Evolutionary conservation across 768 basidiomycete genomes (phyloP).

Genomic region (Amanita rubescens): DNA sequence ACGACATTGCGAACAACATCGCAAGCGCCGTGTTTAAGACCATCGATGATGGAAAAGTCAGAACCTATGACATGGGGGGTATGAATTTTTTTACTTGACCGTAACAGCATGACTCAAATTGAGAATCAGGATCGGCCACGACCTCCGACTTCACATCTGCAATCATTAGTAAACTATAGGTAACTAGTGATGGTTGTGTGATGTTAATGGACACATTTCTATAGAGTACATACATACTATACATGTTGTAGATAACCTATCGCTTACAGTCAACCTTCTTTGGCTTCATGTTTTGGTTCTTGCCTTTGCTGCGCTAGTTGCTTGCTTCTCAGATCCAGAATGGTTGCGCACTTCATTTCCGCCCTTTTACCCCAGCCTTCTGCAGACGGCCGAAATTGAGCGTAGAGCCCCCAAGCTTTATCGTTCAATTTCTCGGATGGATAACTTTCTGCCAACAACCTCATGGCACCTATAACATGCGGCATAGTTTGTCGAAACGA

Average conservation of each 20-base stretch:
- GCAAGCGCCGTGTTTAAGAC: constrained; percentile 90
- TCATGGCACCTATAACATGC: constrained; percentile 69
- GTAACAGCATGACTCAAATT: constrained; percentile 5
- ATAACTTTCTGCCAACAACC: constrained; percentile 58
- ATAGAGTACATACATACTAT: background rate
- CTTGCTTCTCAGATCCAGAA: constrained; percentile 50
- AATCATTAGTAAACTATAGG: constrained; percentile 71
- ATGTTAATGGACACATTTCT: constrained; percentile 5
- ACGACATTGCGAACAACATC: constrained; percentile 89
- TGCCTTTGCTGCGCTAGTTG: background rate
- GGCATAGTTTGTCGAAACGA: constrained; percentile 77
- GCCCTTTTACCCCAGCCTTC: constrained; percentile 82
- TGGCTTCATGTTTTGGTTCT: background rate
- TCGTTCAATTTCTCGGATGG: constrained; percentile 49
- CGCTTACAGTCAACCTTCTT: background rate
- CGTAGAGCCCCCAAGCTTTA: constrained; percentile 73
- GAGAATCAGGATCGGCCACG: constrained; percentile 61
- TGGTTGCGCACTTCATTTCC: constrained; percentile 59
- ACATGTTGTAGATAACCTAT: background rate
- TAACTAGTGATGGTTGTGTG: constrained; percentile 10
- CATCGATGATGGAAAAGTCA: constrained; percentile 79
- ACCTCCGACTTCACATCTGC: constrained; percentile 95
- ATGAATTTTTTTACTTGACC: constrained; percentile 22
- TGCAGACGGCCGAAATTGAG: constrained; percentile 77
- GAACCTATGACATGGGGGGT: constrained; percentile 96